Evolutionary conservation across 257 asterid genomes (phyloP).

Genomic region (Solanum lignicaule): DNA sequence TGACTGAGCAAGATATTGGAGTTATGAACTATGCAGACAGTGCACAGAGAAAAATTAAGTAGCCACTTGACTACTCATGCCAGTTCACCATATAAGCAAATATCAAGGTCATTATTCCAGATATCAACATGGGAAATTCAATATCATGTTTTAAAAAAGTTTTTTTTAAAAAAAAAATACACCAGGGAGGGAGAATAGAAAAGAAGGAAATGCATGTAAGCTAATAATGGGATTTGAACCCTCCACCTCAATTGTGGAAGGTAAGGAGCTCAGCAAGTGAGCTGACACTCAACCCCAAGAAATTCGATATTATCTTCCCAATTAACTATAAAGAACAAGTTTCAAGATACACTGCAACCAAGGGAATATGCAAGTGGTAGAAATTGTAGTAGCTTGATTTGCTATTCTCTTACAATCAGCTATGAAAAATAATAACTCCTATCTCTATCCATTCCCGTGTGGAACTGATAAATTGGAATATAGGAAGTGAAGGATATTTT

Average conservation of each 20-base stretch:
- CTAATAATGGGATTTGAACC: not conserved
- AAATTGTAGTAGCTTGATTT: not conserved
- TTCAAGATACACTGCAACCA: not conserved
- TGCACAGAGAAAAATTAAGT: not conserved
- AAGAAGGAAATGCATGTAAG: not conserved
- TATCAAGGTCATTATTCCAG: not conserved
- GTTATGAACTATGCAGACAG: not conserved
- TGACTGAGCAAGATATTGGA: not conserved
- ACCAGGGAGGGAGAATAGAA: not conserved
- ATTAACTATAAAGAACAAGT: not conserved
- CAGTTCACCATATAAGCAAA: not conserved
- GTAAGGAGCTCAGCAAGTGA: not conserved
- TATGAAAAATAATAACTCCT: not conserved
- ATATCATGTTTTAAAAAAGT: not conserved
- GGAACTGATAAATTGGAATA: not conserved
- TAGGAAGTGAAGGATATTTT: constrained; percentile 66
- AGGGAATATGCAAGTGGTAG: not conserved
- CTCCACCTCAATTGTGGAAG: not conserved
- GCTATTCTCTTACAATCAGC: not conserved
- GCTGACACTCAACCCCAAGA: not conserved
- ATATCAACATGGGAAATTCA: not conserved
- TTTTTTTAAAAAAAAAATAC: not conserved
- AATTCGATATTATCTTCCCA: not conserved
- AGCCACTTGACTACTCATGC: not conserved
- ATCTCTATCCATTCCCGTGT: not conserved